Conservation (phyloP, 495 filamentous ascomycete species). For the Aspergillus affinis region DNA sequence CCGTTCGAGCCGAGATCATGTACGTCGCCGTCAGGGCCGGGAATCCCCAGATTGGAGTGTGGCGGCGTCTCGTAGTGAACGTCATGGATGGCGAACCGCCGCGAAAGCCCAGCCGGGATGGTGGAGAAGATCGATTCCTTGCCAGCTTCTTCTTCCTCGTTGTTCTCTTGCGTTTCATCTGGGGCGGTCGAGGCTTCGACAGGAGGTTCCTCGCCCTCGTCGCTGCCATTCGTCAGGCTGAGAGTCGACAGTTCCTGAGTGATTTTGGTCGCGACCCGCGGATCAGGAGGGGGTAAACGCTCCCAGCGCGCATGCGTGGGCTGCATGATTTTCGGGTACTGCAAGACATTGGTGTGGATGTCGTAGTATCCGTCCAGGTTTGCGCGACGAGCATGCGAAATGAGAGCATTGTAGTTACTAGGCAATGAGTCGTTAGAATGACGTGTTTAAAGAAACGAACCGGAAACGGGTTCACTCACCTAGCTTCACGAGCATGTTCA, state of each 20-base stretch:
- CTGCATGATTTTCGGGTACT: constrained; percentile 85
- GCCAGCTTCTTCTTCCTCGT: constrained; percentile 9
- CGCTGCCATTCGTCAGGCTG: constrained; percentile 34
- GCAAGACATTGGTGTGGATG: constrained; percentile 86
- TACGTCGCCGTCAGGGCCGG: constrained; percentile 62
- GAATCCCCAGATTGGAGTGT: constrained; percentile 56
- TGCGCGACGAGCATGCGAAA: constrained; percentile 61
- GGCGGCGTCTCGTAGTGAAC: constrained; percentile 63
- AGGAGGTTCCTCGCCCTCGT: constrained; percentile 20
- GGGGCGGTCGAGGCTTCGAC: constrained; percentile 11
- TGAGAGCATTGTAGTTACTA: constrained; percentile 77
- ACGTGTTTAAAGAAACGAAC: constrained; percentile 5
- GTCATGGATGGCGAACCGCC: constrained; percentile 76
- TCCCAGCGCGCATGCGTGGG: constrained; percentile 84
- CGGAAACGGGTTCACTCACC: constrained; percentile 52
- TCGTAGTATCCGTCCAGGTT: constrained; percentile 82
- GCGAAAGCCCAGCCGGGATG: constrained; percentile 62
- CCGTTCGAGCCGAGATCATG: constrained; percentile 64
- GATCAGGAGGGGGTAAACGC: constrained; percentile 49
- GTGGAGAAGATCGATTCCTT: constrained; percentile 54
- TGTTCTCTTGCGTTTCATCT: constrained; percentile 14
- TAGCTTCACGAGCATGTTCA: constrained; percentile 87
- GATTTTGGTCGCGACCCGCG: constrained; percentile 27
- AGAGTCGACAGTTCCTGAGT: constrained; percentile 39
- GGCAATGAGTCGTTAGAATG: constrained; percentile 25